phyloP scores from a whole-genome alignment of 1,139 yeast genomes.

The Protomyces lactucae-debilis region DNA sequence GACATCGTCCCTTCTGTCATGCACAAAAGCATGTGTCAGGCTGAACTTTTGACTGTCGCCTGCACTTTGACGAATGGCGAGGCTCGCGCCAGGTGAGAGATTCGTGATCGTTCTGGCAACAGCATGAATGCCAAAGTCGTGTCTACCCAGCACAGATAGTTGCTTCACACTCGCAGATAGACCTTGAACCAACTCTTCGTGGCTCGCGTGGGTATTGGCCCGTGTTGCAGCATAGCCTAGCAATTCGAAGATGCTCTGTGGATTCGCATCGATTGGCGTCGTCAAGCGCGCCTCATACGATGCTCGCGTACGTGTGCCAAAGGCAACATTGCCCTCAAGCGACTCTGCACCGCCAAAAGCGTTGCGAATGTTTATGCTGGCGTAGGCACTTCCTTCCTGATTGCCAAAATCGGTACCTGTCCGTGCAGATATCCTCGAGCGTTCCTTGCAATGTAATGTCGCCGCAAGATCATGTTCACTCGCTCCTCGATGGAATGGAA shows the following conservation, averaged over 20 bases:
- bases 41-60: constrained; percentile 43
- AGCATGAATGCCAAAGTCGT: constrained; percentile 60
- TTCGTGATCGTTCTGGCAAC: constrained; percentile 58
- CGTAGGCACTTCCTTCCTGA: constrained; percentile 91
- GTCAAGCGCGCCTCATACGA: constrained; percentile 44
- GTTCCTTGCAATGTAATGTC: constrained; percentile 55
- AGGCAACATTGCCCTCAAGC: constrained; percentile 66
- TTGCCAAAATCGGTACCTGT: constrained; percentile 95
- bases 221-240: constrained; percentile 10
- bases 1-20: constrained; percentile 39
- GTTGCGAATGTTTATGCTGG: constrained; percentile 58
- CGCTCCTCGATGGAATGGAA: neutral
- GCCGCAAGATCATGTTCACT: constrained; percentile 32
- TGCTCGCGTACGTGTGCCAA: constrained; percentile 74
- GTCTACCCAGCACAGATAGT: constrained; percentile 25
- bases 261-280: constrained; percentile 49
- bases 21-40: constrained; percentile 36
- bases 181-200: constrained; percentile 25
- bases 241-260: constrained; percentile 20
- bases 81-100: constrained; percentile 38
- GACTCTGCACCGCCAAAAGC: constrained; percentile 86
- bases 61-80: constrained; percentile 39
- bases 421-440: constrained; percentile 64
- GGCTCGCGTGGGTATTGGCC: constrained; percentile 28
- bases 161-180: constrained; percentile 10